A percentile compares a stretch with the other conserved stretches of the same genome.
phyloP scores from a whole-genome alignment of 2,329 filamentous ascomycete species.

The Allantophomopsis lycopodina region DNA sequence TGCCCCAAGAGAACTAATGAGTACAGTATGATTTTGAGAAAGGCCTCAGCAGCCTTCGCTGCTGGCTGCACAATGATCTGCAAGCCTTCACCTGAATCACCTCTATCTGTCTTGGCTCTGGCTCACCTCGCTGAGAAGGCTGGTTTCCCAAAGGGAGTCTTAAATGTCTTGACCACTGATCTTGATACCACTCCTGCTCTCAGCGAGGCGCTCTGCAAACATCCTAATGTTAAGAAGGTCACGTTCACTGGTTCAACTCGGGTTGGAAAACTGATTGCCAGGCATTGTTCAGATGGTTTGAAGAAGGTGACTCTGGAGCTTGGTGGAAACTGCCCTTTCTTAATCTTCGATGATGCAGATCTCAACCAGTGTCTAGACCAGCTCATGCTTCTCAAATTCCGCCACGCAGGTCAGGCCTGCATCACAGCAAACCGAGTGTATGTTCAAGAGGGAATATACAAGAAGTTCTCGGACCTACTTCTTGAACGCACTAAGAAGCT shows the following conservation, averaged over 20 bases:
- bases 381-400: constrained; percentile 35
- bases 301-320: constrained; percentile 53
- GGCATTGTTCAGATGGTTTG: constrained; percentile 41
- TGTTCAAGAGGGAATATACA: constrained; percentile 48
- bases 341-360: constrained; percentile 51
- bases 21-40: constrained; percentile 43
- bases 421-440: constrained; percentile 53
- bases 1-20: constrained; percentile 26
- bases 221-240: constrained; percentile 46
- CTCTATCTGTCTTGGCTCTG: constrained; percentile 39
- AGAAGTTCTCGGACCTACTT: constrained; percentile 41
- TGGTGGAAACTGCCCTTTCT: constrained; percentile 50
- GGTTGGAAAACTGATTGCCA: constrained; percentile 47
- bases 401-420: constrained; percentile 50
- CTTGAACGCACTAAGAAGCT: constrained; percentile 36
- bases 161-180: constrained; percentile 47
- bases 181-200: constrained; percentile 37
- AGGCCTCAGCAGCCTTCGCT: constrained; percentile 53
- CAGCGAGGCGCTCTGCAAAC: constrained; percentile 38
- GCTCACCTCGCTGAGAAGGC: constrained; percentile 37
- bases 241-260: constrained; percentile 47
- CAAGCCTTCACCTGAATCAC: constrained; percentile 58
- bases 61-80: constrained; percentile 63
- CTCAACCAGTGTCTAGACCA: constrained; percentile 31
- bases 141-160: constrained; percentile 42